A percentile compares a stretch with the other conserved stretches of the same genome.
Evolutionary conservation across 768 basidiomycete genomes (phyloP).

Genomic region (Suillus tomentosus): DNA sequence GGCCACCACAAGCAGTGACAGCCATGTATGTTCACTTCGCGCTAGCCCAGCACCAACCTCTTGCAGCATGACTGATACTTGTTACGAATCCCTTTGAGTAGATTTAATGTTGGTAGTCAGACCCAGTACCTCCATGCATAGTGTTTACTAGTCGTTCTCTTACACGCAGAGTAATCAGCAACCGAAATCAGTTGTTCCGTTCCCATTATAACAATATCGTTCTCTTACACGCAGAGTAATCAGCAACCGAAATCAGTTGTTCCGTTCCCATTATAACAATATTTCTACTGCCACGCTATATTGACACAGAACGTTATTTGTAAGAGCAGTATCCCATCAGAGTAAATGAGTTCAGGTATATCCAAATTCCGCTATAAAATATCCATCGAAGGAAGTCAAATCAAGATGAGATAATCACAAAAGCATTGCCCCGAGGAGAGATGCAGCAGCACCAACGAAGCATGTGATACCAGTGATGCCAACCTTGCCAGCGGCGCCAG

Average conservation of each 20-base stretch:
- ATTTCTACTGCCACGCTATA: slow-evolving; percentile 9
- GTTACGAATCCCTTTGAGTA: neutral
- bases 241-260: slow-evolving; percentile 11
- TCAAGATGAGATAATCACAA: slow-evolving; percentile 17
- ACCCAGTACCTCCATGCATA: neutral
- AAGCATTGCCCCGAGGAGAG: slow-evolving; percentile 25
- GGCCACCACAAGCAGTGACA: neutral
- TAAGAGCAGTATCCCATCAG: neutral
- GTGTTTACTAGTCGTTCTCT: neutral
- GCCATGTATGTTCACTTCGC: too few relatives aligned
- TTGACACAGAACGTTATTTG: slow-evolving; percentile 4
- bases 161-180: slow-evolving; percentile 10
- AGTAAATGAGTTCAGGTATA: neutral
- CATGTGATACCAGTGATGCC: slow-evolving; percentile 23
- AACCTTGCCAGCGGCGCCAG: slow-evolving; percentile 25
- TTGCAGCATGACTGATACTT: slow-evolving; percentile 1
- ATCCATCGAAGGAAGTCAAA: neutral
- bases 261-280: slow-evolving; percentile 8
- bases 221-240: slow-evolving; percentile 6
- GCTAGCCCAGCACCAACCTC: neutral
- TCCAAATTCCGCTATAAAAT: neutral
- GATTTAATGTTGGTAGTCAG: neutral
- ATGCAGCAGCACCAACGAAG: slow-evolving; percentile 23
- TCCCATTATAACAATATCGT: slow-evolving; percentile 7
- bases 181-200: slow-evolving; percentile 9